A percentile compares a stretch with the other conserved stretches of the same genome.
These are phyloP conservation scores for Barnettozyma pratensis DNA, from an alignment of 805 yeast genomes.

Conservation along the genomic window DNA sequence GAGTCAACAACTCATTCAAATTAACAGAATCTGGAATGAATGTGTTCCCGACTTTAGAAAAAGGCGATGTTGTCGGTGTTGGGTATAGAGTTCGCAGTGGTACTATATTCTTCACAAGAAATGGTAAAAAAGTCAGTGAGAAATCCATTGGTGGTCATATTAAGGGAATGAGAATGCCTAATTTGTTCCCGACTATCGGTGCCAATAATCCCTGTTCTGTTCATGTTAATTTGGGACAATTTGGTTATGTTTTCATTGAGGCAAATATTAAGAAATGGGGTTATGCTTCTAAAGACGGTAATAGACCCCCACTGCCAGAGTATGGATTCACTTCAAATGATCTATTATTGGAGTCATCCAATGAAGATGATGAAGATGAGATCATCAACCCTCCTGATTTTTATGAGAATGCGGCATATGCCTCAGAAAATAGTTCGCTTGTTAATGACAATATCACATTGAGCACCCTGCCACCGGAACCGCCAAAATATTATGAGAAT, in stretches of 20 bases:
- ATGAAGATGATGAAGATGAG: constrained; percentile 24
- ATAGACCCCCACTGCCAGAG: constrained; percentile 88
- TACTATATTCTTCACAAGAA: constrained; percentile 87
- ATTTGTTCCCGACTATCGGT: constrained; percentile 85
- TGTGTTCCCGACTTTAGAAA: constrained; percentile 54
- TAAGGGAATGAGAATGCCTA: constrained; percentile 62
- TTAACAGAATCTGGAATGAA: constrained; percentile 39
- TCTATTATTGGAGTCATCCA: constrained; percentile 60
- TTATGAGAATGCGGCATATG: constrained; percentile 20
- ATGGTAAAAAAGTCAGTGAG: constrained; percentile 85
- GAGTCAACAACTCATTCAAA: constrained; percentile 73
- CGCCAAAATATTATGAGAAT: constrained; percentile 29
- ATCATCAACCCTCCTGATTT: constrained; percentile 21
- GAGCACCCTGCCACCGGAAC: constrained; percentile 30
- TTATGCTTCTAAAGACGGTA: constrained; percentile 78
- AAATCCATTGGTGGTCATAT: constrained; percentile 76
- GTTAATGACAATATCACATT: constrained; percentile 27
- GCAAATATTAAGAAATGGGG: constrained; percentile 87
- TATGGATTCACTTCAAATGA: constrained; percentile 78
- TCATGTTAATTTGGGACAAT: constrained; percentile 86
- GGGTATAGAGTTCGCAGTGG: constrained; percentile 84
- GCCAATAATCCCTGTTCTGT: constrained; percentile 75
- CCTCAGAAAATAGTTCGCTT: constrained; percentile 22
- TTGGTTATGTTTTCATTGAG: constrained; percentile 76
- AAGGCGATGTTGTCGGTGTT: constrained; percentile 91